Conservation (phyloP, 108 stramenopile genomes). For the Fistulifera pelliculosa region DNA sequence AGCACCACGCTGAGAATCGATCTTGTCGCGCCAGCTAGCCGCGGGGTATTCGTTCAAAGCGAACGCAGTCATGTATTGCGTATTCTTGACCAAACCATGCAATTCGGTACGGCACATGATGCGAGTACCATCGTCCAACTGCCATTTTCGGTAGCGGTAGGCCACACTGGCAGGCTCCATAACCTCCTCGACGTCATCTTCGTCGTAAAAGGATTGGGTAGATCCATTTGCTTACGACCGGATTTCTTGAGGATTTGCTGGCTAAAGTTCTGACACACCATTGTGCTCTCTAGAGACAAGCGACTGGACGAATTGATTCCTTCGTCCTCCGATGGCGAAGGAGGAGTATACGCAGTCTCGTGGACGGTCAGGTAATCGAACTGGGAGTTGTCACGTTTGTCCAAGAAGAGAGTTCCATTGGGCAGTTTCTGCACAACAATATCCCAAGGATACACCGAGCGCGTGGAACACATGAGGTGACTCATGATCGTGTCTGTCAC, state of each 20-base stretch:
- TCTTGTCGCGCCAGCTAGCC: constrained; percentile 73
- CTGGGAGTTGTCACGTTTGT: constrained; percentile 90
- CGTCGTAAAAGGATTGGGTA: constrained; percentile 98
- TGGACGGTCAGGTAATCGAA: constrained; percentile 92
- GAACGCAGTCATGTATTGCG: constrained; percentile 90
- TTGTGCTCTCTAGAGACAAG: constrained; percentile 90
- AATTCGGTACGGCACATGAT: constrained; percentile 79
- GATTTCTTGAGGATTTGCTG: constrained; percentile 89
- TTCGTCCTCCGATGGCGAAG: constrained; percentile 44
- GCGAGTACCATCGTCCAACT: constrained; percentile 59
- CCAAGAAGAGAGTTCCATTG: constrained; percentile 88
- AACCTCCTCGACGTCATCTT: constrained; percentile 82
- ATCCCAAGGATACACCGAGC: constrained; percentile 97
- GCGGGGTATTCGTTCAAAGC: constrained; percentile 92
- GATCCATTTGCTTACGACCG: constrained; percentile 59
- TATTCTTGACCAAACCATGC: constrained; percentile 70
- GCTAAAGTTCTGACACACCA: constrained; percentile 97
- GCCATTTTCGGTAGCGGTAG: constrained; percentile 95
- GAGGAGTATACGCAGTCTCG: constrained; percentile 82
- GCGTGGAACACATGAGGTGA: constrained; percentile 93
- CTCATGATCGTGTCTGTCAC: constrained; percentile 93
- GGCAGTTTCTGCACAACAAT: constrained; percentile 89
- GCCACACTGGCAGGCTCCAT: constrained; percentile 93
- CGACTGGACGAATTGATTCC: constrained; percentile 88
- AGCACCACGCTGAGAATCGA: constrained; percentile 91